Conservation (phyloP, 2,329 filamentous ascomycete species). For the Fulvia fulva region DNA sequence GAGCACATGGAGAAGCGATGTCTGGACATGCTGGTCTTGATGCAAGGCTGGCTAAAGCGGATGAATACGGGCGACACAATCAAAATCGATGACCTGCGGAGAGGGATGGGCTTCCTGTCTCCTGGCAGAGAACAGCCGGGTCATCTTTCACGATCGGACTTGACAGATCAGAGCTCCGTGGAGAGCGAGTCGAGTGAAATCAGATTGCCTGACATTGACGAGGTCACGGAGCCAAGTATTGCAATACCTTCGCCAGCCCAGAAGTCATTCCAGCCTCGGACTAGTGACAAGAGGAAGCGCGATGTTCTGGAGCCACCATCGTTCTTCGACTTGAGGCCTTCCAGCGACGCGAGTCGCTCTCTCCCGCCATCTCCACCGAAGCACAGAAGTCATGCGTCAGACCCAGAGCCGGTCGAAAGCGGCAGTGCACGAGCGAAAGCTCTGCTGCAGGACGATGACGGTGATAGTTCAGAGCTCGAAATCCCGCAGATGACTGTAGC, state of each 20-base stretch:
- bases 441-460: slow-evolving; percentile 31
- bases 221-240: slow-evolving; percentile 5
- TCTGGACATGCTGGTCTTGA: slow-evolving; percentile 83
- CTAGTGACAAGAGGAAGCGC: slow-evolving; percentile 28
- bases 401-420: slow-evolving; percentile 5
- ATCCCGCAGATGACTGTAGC: slow-evolving; percentile 38
- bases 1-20: slow-evolving; percentile 89
- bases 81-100: slow-evolving; percentile 57
- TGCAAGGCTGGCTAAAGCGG: slow-evolving; percentile 85
- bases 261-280: not conserved
- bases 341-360: slow-evolving; percentile 16
- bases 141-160: slow-evolving; percentile 24
- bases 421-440: slow-evolving; percentile 1
- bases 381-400: not conserved
- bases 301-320: slow-evolving; percentile 33
- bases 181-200: slow-evolving; percentile 30
- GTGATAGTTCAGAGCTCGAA: slow-evolving; percentile 31
- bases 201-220: slow-evolving; percentile 11
- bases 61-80: slow-evolving; percentile 71
- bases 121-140: slow-evolving; percentile 28
- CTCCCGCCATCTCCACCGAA: slow-evolving; percentile 13
- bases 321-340: slow-evolving; percentile 35
- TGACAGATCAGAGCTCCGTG: slow-evolving; percentile 23
- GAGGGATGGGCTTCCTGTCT: slow-evolving; percentile 55
- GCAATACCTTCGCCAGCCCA: slow-evolving; percentile 2